Base-by-base conservation (phyloP, 2,329 filamentous ascomycete genomes). In the Penicillium sp. region DNA sequence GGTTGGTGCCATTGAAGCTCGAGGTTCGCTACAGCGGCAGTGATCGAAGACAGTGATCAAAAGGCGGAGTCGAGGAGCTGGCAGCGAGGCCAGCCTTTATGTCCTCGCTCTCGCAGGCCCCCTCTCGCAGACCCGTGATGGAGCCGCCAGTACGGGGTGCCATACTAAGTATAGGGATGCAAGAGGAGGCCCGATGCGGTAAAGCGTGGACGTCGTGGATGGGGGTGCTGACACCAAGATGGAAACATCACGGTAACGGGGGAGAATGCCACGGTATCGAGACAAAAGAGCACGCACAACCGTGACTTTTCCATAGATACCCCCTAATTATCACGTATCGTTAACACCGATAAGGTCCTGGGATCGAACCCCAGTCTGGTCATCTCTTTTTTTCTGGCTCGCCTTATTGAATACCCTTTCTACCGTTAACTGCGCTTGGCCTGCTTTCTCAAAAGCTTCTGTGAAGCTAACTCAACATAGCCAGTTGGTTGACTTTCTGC, bases 291-390 rank as follows among this genome's bases (percentile, higher is more conserved):
- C 47, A 50, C 47, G 47, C n/a, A 22, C 16, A 50, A 22, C 7
- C 47, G 7, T 50, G 31, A 50, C 47, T 37, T 50, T 50, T 37
- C 47, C 47, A 50, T 37, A 1, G 47, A 50, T 50, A 50, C 31
- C n/a, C 31, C 47, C 31, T 37, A 50, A 50, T 41, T 41, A 39
- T 18, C 70, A 72, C 71, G 68, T 72, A 68, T 72, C 70, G 67
- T 72, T 73, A 71, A 73, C 71, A 73, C 70, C 65, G 68, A 70
- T 65, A 70, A 71, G 69, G 69, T 72, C 69, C 63, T 67, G 60
- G 69, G 69, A 69, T 70, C 69, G 62, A 71, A 56, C 65, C 69
- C 67, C 61, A 62, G 62, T 60, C 59, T 67, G 60, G 60, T 63
- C 57, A 66, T n/a, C n/a, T n/a, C n/a, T n/a, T n/a, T n/a, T n/a